phyloP scores from a whole-genome alignment of 2,329 filamentous ascomycete species.

The Neonectria hederae region DNA sequence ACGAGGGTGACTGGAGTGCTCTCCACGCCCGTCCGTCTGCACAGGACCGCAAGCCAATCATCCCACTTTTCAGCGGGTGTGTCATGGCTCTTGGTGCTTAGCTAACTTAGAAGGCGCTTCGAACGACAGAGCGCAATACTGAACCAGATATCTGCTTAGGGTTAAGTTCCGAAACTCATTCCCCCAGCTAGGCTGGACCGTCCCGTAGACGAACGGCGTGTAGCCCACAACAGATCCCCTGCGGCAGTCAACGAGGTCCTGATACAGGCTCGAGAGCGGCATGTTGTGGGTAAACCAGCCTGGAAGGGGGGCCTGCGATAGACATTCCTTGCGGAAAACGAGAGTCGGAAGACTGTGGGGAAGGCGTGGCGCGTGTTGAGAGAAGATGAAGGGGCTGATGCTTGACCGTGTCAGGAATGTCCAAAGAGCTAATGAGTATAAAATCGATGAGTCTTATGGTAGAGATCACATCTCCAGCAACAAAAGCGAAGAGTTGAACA shows the following conservation, averaged over 20 bases:
- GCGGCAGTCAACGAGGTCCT: slow-evolving; percentile 61
- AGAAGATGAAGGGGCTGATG: slow-evolving; percentile 57
- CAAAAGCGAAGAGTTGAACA: slow-evolving; percentile 27
- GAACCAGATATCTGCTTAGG: slow-evolving; percentile 82
- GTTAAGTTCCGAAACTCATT: slow-evolving; percentile 92
- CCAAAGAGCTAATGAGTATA: slow-evolving; percentile 30
- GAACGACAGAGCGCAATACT: slow-evolving; percentile 81
- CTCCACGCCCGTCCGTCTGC: slow-evolving; percentile 59
- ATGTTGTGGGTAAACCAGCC: slow-evolving; percentile 55
- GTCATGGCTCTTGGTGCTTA: slow-evolving; percentile 44
- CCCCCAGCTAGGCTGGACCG: slow-evolving; percentile 59
- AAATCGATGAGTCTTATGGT: slow-evolving; percentile 20
- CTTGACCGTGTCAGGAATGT: slow-evolving; percentile 35
- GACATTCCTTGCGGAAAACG: slow-evolving; percentile 76
- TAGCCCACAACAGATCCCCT: slow-evolving; percentile 53
- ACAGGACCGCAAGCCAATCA: slow-evolving; percentile 43
- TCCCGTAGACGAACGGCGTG: slow-evolving; percentile 50
- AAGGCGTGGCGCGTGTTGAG: slow-evolving; percentile 73
- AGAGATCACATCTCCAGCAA: slow-evolving; percentile 31
- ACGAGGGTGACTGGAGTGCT: slow-evolving; percentile 65
- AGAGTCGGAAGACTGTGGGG: slow-evolving; percentile 81
- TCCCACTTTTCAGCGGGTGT: slow-evolving; percentile 62
- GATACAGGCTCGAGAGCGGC: slow-evolving; percentile 71
- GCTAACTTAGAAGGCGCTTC: slow-evolving; percentile 70
- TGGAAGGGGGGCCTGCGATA: slow-evolving; percentile 55